Base-by-base conservation (phyloP, 1,284 basidiomycete genomes). In the Vanrija sp. region DNA sequence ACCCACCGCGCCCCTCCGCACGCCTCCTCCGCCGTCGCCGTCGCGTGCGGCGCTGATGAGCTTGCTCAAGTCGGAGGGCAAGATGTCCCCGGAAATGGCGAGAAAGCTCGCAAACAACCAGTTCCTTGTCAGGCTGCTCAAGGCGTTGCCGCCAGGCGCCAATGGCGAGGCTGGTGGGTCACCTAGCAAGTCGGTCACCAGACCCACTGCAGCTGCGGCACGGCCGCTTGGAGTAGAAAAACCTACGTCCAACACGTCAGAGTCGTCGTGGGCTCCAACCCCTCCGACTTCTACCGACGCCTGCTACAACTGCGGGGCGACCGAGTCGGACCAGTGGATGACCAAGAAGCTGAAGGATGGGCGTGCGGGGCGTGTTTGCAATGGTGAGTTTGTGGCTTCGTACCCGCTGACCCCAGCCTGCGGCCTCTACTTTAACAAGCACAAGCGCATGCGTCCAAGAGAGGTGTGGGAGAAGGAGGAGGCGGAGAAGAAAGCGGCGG, bases 341-440 rank as follows among this genome's bases (percentile, higher is more conserved):
- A 65, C 61, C 9, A 71, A 69, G 56, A 64, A 64, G 49, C 54
- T 65, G 48, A 65, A 66, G 41, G 66, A 68, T 44, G 73, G 71
- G 16, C 60, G 59, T 9, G 59, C 62, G 19, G 61, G 61, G 41
- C 68, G 68, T 35, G 73, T 75, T 9, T 75, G 73, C 53, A 68
- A 75, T 51, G 67, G 71, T 73, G 49, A 59, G 71, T 63, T 38
- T n/a, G n/a, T n/a, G 3, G 3, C n/a, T 12, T 16, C 24, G 22
- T 24, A 15, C 6, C 2, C 44, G 36, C 56, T 56, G 41, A 50
- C 47, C 6, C 10, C 53, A 73, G 69, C 66, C 12, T 75, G 73
- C 38, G 73, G 72, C 0, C 35, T 69, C 7, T 73, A 75, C 59
- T 75, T 69, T 49, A 75, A 75, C 57, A 62, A 71, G 45, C 61